These are phyloP conservation scores for Fusarium metavorans DNA, from an alignment of 2,329 filamentous ascomycete species.

Conservation along the genomic window DNA sequence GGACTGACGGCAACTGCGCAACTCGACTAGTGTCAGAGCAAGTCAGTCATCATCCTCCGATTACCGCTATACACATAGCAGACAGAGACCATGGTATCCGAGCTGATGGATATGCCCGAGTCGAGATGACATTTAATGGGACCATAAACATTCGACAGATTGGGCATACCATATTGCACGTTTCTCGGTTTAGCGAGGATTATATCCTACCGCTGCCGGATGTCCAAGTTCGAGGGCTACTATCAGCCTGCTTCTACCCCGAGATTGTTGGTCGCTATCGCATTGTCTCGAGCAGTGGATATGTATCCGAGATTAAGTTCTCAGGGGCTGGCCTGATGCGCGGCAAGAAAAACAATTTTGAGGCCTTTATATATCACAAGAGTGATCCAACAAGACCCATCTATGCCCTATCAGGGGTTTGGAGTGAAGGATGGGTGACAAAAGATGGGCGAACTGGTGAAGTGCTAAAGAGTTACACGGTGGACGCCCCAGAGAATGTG, in stretches of 20 bases:
- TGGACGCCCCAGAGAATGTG: background rate
- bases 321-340: background rate
- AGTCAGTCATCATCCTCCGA: conserved; percentile 65
- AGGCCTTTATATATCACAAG: background rate
- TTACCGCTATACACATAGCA: conserved; percentile 63
- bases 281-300: background rate
- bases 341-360: background rate
- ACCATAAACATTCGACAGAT: conserved; percentile 62
- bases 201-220: background rate
- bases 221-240: background rate
- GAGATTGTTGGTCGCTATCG: background rate
- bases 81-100: conserved; percentile 57
- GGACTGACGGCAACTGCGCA: conserved; percentile 45
- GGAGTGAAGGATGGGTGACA: background rate
- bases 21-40: conserved; percentile 57
- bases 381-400: background rate
- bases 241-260: background rate
- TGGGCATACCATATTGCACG: conserved; percentile 28
- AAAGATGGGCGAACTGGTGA: background rate
- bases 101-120: conserved; percentile 62
- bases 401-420: background rate
- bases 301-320: background rate
- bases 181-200: background rate
- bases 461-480: background rate
- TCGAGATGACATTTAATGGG: conserved; percentile 63